Conservation (phyloP, 345 rosid genomes). For the Rhodamnia argentea region DNA sequence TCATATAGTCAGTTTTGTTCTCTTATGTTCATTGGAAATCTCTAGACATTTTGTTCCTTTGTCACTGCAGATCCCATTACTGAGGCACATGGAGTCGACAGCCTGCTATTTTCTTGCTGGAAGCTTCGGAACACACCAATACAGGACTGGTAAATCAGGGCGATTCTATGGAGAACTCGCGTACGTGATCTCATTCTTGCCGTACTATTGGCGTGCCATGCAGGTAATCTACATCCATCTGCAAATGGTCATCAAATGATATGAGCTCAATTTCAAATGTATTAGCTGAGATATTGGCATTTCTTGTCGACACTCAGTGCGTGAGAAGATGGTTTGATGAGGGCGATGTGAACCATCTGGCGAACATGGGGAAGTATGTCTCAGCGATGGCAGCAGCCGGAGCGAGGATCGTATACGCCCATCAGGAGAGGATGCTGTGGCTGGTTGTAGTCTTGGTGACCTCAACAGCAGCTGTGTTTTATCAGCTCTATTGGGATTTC, state of each 20-base stretch:
- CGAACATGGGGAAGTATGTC: conserved; percentile 94
- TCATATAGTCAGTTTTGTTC: background rate
- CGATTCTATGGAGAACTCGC: conserved; percentile 58
- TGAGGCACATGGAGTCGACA: conserved; percentile 80
- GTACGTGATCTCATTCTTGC: conserved; percentile 74
- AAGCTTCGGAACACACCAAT: conserved; percentile 55
- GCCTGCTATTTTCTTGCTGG: conserved; percentile 77
- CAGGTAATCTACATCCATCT: conserved; percentile 40
- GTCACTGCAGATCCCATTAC: conserved; percentile 52
- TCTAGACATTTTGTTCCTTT: background rate
- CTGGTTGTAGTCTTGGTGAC: conserved; percentile 46
- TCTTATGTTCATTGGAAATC: background rate
- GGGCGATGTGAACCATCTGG: conserved; percentile 47
- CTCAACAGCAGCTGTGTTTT: conserved; percentile 57
- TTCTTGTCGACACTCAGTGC: conserved; percentile 28
- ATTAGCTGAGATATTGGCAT: background rate
- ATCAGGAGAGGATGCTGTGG: conserved; percentile 38
- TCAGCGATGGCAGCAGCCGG: conserved; percentile 98
- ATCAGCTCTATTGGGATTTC: conserved; percentile 96
- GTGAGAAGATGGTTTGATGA: conserved; percentile 93
- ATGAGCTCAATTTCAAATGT: background rate
- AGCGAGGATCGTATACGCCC: conserved; percentile 65
- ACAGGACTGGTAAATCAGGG: conserved; percentile 59
- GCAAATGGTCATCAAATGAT: background rate
- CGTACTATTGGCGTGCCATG: conserved; percentile 95